Conservation (phyloP, 2,329 filamentous ascomycete genomes). For the Periconia sp. region DNA sequence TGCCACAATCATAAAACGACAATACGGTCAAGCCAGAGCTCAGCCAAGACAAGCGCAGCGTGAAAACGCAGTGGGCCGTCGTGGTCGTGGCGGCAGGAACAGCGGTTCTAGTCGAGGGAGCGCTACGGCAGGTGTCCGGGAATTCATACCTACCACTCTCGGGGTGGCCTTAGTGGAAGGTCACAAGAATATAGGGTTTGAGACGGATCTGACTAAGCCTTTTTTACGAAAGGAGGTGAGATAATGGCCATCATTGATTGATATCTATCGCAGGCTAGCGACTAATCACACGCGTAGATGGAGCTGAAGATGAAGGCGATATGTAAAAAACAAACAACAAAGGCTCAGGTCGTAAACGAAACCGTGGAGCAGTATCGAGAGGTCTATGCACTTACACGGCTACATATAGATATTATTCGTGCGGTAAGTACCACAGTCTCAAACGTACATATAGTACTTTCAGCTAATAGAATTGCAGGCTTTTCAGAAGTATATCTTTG, state of each 20-base stretch:
- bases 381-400: no score
- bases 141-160: constrained; percentile 85
- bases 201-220: constrained; percentile 86
- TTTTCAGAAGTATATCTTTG: no score
- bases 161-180: constrained; percentile 89
- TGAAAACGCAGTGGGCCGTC: constrained; percentile 22
- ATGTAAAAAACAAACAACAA: not conserved
- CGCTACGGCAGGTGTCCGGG: constrained; percentile 59
- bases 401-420: no score
- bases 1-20: constrained; percentile 81
- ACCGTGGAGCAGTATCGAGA: constrained; percentile 4
- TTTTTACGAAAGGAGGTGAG: constrained; percentile 79
- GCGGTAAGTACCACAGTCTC: no score
- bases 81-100: constrained; percentile 29
- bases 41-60: constrained; percentile 45
- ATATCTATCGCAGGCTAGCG: constrained; percentile 4
- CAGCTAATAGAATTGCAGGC: no score
- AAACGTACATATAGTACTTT: no score
- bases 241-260: constrained; percentile 3
- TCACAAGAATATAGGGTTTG: constrained; percentile 86
- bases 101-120: constrained; percentile 45
- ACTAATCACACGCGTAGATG: constrained; percentile 6
- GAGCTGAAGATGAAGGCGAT: constrained; percentile 6
- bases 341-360: constrained; percentile 5
- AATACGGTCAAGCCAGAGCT: constrained; percentile 71